Evolutionary conservation across 805 yeast genomes (phyloP).

Genomic region (Cyberlindnera petersonii): DNA sequence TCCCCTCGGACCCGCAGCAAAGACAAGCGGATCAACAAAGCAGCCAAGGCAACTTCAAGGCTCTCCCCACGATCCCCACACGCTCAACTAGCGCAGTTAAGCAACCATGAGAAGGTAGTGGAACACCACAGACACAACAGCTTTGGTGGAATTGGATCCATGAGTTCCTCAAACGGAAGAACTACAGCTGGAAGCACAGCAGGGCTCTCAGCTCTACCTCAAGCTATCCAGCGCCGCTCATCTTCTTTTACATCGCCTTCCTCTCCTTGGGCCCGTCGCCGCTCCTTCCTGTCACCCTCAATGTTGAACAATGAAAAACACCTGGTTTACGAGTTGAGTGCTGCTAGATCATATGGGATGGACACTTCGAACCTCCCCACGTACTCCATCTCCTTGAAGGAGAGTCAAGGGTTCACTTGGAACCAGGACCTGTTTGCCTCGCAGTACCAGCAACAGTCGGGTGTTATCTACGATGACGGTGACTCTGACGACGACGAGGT

Average conservation of each 20-base stretch:
- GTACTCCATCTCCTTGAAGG: constrained; percentile 45
- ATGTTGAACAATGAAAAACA: constrained; percentile 56
- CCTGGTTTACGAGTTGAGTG: constrained; percentile 45
- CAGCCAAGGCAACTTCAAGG: not conserved
- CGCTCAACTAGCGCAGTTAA: not conserved
- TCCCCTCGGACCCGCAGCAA: not conserved
- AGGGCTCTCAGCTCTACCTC: too few relatives aligned
- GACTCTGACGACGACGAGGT: constrained; percentile 7
- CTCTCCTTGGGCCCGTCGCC: constrained; percentile 44
- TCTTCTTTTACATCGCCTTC: constrained; percentile 20
- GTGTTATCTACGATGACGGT: constrained; percentile 33
- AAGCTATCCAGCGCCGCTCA: constrained; percentile 9
- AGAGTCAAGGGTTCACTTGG: constrained; percentile 73
- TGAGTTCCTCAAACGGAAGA: too few relatives aligned
- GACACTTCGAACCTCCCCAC: constrained; percentile 22
- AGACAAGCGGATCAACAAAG: constrained; percentile 2
- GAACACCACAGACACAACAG: constrained; percentile 7
- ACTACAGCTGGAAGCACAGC: too few relatives aligned
- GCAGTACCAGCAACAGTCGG: constrained; percentile 57
- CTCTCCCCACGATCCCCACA: constrained; percentile 7
- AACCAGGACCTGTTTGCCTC: constrained; percentile 75
- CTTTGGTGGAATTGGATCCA: too few relatives aligned
- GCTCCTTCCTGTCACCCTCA: constrained; percentile 51
- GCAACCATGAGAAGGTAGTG: not conserved
- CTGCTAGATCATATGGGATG: constrained; percentile 4